Percentiles rank a stretch among this genome's conserved stretches.
phyloP scores from a whole-genome alignment of 2,329 filamentous ascomycete species.

The Colletotrichum magnum region DNA sequence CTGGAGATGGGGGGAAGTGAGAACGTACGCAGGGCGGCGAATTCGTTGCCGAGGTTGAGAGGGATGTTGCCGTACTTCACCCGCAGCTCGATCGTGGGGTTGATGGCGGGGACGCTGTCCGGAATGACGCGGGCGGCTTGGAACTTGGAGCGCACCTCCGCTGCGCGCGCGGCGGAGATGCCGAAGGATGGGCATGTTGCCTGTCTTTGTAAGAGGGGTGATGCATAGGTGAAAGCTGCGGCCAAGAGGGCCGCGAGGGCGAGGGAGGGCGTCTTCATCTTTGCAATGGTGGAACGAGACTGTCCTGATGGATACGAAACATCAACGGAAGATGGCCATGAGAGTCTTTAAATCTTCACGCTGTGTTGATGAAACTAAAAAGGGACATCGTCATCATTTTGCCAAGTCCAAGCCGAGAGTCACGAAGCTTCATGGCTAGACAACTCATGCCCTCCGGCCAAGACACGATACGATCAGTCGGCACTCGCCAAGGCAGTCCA shows the following conservation, averaged over 20 bases:
- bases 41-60: slow-evolving; percentile 16
- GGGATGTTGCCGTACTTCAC: slow-evolving; percentile 14
- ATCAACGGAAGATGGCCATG: too few species aligned
- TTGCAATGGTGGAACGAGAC: not conserved
- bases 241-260: not conserved
- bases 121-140: not conserved
- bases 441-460: not conserved
- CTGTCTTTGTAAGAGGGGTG: not conserved
- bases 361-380: too few species aligned
- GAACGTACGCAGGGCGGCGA: not conserved
- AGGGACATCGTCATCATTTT: not conserved
- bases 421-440: too few species aligned
- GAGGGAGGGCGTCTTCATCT: not conserved
- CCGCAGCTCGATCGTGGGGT: not conserved
- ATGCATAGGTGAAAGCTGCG: not conserved
- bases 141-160: not conserved
- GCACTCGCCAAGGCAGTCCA: not conserved
- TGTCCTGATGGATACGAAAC: rapidly evolving
- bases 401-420: not conserved
- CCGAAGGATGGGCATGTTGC: not conserved
- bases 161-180: not conserved
- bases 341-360: too few species aligned
- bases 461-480: not conserved
- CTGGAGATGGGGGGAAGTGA: not conserved
- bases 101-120: slow-evolving; percentile 1